A percentile compares a stretch with the other conserved stretches of the same genome.
Evolutionary conservation across 768 basidiomycete species (phyloP).

Genomic region (Suillus americanus): DNA sequence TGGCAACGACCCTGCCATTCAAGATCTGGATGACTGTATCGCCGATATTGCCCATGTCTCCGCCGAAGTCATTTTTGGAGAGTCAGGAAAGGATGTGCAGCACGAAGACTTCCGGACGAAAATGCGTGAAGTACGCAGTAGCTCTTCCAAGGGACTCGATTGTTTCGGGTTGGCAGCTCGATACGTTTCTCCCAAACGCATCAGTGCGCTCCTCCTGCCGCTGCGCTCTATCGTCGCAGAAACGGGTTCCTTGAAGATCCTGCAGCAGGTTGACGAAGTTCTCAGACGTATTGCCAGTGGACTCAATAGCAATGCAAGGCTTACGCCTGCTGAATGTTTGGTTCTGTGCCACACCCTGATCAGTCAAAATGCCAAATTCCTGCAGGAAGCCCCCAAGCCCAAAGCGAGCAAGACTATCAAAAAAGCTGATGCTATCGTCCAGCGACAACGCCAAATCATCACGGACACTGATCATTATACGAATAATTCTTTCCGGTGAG

Average conservation of each 20-base stretch:
- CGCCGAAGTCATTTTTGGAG: conserved; percentile 90
- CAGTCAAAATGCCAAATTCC: conserved; percentile 86
- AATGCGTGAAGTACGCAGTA: conserved; percentile 86
- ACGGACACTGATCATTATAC: conserved; percentile 67
- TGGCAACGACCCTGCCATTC: conserved; percentile 48
- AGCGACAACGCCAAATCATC: conserved; percentile 66
- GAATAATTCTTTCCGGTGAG: conserved; percentile 85
- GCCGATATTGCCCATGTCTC: conserved; percentile 78
- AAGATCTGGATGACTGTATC: conserved; percentile 71
- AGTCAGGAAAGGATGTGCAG: conserved; percentile 86
- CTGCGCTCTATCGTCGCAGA: conserved; percentile 83
- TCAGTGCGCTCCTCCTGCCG: conserved; percentile 76
- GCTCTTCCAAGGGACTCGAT: conserved; percentile 82
- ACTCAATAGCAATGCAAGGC: conserved; percentile 76
- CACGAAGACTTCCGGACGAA: conserved; percentile 93
- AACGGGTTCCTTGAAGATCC: conserved; percentile 75
- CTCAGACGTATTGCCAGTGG: conserved; percentile 81
- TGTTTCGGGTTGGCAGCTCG: conserved; percentile 81
- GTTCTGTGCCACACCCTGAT: conserved; percentile 87
- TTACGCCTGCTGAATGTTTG: conserved; percentile 70
- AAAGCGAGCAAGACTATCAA: conserved; percentile 32
- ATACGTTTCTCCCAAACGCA: conserved; percentile 70
- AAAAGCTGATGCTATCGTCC: conserved; percentile 68
- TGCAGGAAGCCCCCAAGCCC: conserved; percentile 53
- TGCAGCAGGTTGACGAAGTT: conserved; percentile 87